A percentile compares a stretch with the other conserved stretches of the same genome.
These are phyloP conservation scores for Ceratobasidium sp. DNA, from an alignment of 1,284 basidiomycete species.

Conservation along the genomic window DNA sequence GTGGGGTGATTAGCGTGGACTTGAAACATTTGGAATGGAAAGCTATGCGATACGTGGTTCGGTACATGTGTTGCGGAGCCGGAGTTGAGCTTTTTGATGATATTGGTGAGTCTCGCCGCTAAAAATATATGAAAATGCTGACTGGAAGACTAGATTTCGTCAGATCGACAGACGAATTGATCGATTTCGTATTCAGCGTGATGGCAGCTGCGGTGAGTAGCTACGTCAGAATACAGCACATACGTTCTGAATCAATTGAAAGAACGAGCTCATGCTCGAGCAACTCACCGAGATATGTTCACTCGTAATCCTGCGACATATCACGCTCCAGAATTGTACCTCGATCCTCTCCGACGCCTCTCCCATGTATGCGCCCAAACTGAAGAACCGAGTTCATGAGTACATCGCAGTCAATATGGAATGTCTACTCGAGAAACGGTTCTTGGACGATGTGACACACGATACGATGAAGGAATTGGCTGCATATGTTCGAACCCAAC, in stretches of 20 bases:
- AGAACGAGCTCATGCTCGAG: slow-evolving; percentile 91
- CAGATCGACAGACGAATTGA: slow-evolving; percentile 72
- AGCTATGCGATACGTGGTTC: slow-evolving; percentile 78
- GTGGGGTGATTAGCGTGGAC: slow-evolving; percentile 67
- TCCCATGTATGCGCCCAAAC: slow-evolving; percentile 74
- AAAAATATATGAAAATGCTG: neutral
- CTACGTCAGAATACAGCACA: neutral
- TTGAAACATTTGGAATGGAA: slow-evolving; percentile 79
- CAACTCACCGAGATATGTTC: slow-evolving; percentile 87
- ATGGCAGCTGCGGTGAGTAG: slow-evolving; percentile 79
- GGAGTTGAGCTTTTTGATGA: slow-evolving; percentile 78
- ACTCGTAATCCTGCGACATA: slow-evolving; percentile 69
- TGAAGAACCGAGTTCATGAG: slow-evolving; percentile 77
- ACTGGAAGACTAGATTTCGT: slow-evolving; percentile 61
- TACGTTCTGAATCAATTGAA: neutral
- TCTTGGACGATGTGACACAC: slow-evolving; percentile 77
- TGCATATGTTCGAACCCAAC: slow-evolving; percentile 64
- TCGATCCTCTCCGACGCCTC: slow-evolving; percentile 84
- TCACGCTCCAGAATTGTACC: slow-evolving; percentile 80
- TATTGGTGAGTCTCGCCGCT: slow-evolving; percentile 60
- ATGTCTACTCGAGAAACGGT: slow-evolving; percentile 80
- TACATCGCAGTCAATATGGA: slow-evolving; percentile 90
- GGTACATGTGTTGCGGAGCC: slow-evolving; percentile 80
- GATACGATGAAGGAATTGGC: slow-evolving; percentile 75
- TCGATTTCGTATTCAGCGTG: slow-evolving; percentile 90